These are phyloP conservation scores for Coccinonectria pachysandricola DNA, from an alignment of 2,329 filamentous ascomycete species.

Conservation along the genomic window DNA sequence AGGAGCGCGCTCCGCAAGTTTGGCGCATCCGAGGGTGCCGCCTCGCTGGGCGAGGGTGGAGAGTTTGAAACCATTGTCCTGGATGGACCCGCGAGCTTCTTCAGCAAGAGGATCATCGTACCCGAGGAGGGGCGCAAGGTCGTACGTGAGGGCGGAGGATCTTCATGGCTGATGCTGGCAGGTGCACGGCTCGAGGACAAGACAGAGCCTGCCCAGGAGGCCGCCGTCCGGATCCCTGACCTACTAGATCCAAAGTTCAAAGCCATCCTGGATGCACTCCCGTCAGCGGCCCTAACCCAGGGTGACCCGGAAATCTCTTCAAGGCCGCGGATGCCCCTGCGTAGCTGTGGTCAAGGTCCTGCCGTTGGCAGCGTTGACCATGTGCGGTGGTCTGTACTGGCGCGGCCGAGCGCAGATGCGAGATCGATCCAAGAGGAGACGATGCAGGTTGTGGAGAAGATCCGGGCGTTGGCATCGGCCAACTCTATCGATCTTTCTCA, in stretches of 20 bases:
- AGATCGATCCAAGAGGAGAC: constrained; percentile 37
- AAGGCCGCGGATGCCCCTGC: constrained; percentile 1
- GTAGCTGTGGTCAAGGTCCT: constrained; percentile 2
- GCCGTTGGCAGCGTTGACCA: constrained; percentile 11
- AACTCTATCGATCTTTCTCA: constrained; percentile 19
- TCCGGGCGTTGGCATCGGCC: constrained; percentile 30
- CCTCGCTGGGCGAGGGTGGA: constrained; percentile 75
- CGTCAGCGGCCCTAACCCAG: constrained; percentile 4
- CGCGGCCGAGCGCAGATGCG: constrained; percentile 11
- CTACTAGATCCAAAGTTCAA: constrained; percentile 56
- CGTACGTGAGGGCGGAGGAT: constrained; percentile 63
- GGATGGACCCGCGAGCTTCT: constrained; percentile 64
- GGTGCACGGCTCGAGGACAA: constrained; percentile 44
- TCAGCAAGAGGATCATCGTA: constrained; percentile 60
- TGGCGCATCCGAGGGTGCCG: constrained; percentile 55
- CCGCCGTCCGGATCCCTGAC: constrained; percentile 44
- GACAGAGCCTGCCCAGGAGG: constrained; percentile 6
- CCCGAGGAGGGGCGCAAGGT: constrained; percentile 39
- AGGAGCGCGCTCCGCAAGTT: constrained; percentile 53
- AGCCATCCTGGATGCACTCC: constrained; percentile 26
- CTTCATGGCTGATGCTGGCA: constrained; percentile 57
- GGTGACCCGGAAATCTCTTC: constrained; percentile 4
- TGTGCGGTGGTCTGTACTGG: constrained; percentile 31
- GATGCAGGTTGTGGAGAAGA: constrained; percentile 33
- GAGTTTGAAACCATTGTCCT: constrained; percentile 92